These are phyloP conservation scores for Schizochytrium sp. DNA, from an alignment of 108 stramenopile species.

Conservation along the genomic window DNA sequence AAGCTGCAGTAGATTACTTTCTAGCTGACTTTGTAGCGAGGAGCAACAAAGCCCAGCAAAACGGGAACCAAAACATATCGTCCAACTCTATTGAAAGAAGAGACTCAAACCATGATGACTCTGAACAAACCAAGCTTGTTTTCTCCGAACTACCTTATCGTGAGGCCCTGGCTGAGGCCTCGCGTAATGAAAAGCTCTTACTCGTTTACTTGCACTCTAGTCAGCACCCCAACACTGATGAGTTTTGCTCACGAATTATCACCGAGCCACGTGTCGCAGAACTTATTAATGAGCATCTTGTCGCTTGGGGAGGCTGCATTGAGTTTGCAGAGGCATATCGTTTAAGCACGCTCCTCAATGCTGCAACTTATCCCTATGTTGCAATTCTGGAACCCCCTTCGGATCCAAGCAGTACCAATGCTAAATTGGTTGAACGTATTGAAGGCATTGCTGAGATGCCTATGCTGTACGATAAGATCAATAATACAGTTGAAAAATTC, in stretches of 20 bases:
- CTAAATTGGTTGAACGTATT: conserved; percentile 47
- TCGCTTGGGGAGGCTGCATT: conserved; percentile 50
- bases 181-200: conserved; percentile 26
- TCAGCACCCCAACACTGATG: conserved; percentile 45
- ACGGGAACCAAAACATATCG: no score
- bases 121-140: background rate
- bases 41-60: background rate
- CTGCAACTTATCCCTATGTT: conserved; percentile 34
- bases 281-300: conserved; percentile 25
- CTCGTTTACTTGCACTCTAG: conserved; percentile 57
- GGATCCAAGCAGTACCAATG: conserved; percentile 18
- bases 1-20: conserved; percentile 28
- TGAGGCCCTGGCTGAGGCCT: conserved; percentile 45
- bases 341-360: conserved; percentile 13
- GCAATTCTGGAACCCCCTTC: conserved; percentile 37
- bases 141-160: conserved; percentile 30
- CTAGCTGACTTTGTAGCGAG: background rate
- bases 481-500: background rate
- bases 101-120: background rate
- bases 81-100: background rate
- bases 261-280: background rate
- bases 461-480: conserved; percentile 1
- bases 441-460: background rate
- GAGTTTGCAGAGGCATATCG: conserved; percentile 52
- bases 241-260: background rate